Conservation (phyloP, 148 eudicot genomes). For the Polygonum aviculare region DNA sequence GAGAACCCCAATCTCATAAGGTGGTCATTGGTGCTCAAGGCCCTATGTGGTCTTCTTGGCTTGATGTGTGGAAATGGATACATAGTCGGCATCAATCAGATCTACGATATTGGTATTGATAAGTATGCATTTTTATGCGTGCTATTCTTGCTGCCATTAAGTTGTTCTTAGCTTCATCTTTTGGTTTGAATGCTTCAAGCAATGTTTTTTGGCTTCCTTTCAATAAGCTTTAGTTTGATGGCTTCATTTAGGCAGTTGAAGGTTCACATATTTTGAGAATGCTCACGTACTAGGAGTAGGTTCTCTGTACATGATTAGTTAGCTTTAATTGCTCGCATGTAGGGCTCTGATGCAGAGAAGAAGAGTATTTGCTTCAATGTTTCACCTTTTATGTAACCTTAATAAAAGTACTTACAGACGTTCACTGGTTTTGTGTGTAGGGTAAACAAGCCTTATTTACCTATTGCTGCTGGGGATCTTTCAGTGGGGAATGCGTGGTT, state of each 20-base stretch:
- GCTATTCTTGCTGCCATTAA: conserved; percentile 10
- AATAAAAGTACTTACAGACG: not conserved
- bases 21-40: conserved; percentile 84
- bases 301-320: not conserved
- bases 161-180: not conserved
- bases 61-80: conserved; percentile 94
- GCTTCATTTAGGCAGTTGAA: not conserved
- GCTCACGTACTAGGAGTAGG: not conserved
- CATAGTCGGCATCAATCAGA: conserved; percentile 98
- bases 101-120: conserved; percentile 98
- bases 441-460: conserved; percentile 96
- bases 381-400: not conserved
- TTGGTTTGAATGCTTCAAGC: not conserved
- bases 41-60: conserved; percentile 78
- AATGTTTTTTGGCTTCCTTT: not conserved
- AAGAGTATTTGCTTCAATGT: too few relatives aligned
- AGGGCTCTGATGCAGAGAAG: not conserved
- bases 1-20: conserved; percentile 80
- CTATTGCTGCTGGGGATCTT: conserved; percentile 98
- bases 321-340: not conserved
- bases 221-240: not conserved
- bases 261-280: not conserved
- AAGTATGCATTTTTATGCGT: conserved; percentile 51
- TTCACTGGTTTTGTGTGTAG: conserved; percentile 27
- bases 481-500: conserved; percentile 92